Base-by-base conservation (phyloP, 768 basidiomycete genomes). In the Asterophora parasitica region DNA sequence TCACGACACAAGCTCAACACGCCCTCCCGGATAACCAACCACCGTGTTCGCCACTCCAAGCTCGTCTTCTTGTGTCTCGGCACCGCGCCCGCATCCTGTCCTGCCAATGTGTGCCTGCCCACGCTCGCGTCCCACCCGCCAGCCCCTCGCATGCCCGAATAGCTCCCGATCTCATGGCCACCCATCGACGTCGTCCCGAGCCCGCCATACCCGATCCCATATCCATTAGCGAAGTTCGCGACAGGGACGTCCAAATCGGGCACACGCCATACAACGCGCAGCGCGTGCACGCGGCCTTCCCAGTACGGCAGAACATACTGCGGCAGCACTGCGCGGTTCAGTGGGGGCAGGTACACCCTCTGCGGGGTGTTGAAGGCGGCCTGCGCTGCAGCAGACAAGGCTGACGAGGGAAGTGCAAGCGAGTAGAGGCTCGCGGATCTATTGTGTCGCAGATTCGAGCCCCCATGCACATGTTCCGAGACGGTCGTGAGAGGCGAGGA, bases 21-120 rank as follows among this genome's bases (percentile, higher is more conserved):
- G 0, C 81, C 83, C 17, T 79, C 74, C 44, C 72, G 67, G 23
- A 88, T 73, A n/a, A 85, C 68, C 36, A 81, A 67, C 78, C 81
- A 85, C 4, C 81, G 65, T 13, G 78, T 70, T 35, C 75, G 72
- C 85, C 85, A 88, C 42, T 83, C 83, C 7, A 78, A 50, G 48
- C 71, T 72, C 53, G 57, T 57, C 52, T 50, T 60, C 46, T 26
- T 40, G 27, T 46, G 17, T 44, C 31, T 35, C 34, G 10, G 23
- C 12, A 27, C 56, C 38, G 9, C 33, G 34, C 31, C 36, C 52
- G 8, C 37, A 4, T 16, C 38, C 15, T 39, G 30, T 4, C 37
- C 20, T 10, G 11, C 16, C 32, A 13, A 37, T 43, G 17, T 7
- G 36, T 31, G 30, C 30, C 19, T 44, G 11, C 54, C 51, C 17